Conservation (phyloP, 31 red algal species). For the Bonnemaisonia californica region DNA sequence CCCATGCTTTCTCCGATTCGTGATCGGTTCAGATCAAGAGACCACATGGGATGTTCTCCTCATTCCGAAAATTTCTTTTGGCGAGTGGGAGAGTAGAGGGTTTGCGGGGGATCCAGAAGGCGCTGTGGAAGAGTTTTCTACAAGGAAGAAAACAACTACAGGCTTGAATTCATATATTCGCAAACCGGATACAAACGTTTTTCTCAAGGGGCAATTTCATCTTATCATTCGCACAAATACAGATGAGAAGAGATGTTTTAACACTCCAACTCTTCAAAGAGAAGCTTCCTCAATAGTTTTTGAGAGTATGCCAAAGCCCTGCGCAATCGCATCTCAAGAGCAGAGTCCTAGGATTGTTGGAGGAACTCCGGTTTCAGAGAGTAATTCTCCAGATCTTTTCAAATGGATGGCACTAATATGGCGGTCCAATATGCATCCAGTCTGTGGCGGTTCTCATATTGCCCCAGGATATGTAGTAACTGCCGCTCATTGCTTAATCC, state of each 20-base stretch:
- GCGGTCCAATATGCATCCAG: slow-evolving; percentile 15
- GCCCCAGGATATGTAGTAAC: slow-evolving; percentile 41
- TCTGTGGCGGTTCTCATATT: slow-evolving; percentile 50
- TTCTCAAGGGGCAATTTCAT: slow-evolving; percentile 9
- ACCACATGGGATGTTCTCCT: slow-evolving; percentile 51
- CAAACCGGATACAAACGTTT: slow-evolving; percentile 22
- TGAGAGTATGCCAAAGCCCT: slow-evolving; percentile 46
- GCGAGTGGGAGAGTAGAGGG: slow-evolving; percentile 12
- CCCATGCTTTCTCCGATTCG: slow-evolving; percentile 51
- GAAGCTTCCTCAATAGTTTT: slow-evolving; percentile 23
- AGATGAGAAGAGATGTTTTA: slow-evolving; percentile 34
- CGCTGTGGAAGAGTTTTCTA: not conserved
- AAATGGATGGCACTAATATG: slow-evolving; percentile 64
- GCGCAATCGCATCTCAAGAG: slow-evolving; percentile 2
- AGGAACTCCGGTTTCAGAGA: slow-evolving; percentile 25
- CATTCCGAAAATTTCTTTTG: slow-evolving; percentile 9
- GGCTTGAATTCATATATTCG: slow-evolving; percentile 2
- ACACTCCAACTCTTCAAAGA: not conserved
- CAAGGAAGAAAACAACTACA: not conserved
- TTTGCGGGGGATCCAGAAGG: slow-evolving; percentile 19
- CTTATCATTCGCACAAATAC: slow-evolving; percentile 38
- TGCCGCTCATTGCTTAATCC: slow-evolving; percentile 57
- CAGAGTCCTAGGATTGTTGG: slow-evolving; percentile 31
- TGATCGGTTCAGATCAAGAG: slow-evolving; percentile 11
- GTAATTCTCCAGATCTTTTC: slow-evolving; percentile 32